Percentiles rank a stretch among this genome's conserved stretches.
phyloP scores from a whole-genome alignment of 179 eudicot genomes.

The Beta corolliflora region DNA sequence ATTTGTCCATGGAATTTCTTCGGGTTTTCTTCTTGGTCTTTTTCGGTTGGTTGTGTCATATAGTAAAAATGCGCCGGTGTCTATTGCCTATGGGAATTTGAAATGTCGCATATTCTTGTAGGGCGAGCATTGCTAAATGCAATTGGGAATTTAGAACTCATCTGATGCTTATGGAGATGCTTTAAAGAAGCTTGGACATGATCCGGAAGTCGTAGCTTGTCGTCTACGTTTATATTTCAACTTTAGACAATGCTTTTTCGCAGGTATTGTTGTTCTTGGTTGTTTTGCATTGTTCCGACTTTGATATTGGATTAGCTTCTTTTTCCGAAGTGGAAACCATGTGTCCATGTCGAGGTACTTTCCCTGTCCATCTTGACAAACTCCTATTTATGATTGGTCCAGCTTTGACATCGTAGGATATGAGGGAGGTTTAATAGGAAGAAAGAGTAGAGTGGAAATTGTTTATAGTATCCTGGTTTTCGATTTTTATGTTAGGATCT shows the following conservation, averaged over 20 bases:
- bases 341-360: too few relatives aligned
- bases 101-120: constrained; percentile 9
- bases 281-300: not conserved
- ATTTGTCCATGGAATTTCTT: constrained; percentile 89
- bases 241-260: not conserved
- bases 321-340: too few relatives aligned
- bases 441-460: too few relatives aligned
- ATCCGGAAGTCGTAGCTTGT: constrained; percentile 68
- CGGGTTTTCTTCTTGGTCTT: constrained; percentile 51
- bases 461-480: too few relatives aligned
- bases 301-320: not conserved
- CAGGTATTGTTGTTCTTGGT: not conserved
- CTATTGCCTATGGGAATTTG: not conserved
- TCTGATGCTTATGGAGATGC: constrained; percentile 85
- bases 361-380: too few relatives aligned
- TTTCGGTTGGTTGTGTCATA: not conserved
- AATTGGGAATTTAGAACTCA: constrained; percentile 77
- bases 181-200: constrained; percentile 68
- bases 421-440: too few relatives aligned
- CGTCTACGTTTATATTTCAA: constrained; percentile 46
- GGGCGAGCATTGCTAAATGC: constrained; percentile 95
- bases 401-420: too few relatives aligned
- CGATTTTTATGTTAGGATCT: too few relatives aligned
- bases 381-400: too few relatives aligned
- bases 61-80: not conserved